These are phyloP conservation scores for Backusella sp. DNA, from an alignment of 192 early-diverging fungal genomes.

Conservation along the genomic window DNA sequence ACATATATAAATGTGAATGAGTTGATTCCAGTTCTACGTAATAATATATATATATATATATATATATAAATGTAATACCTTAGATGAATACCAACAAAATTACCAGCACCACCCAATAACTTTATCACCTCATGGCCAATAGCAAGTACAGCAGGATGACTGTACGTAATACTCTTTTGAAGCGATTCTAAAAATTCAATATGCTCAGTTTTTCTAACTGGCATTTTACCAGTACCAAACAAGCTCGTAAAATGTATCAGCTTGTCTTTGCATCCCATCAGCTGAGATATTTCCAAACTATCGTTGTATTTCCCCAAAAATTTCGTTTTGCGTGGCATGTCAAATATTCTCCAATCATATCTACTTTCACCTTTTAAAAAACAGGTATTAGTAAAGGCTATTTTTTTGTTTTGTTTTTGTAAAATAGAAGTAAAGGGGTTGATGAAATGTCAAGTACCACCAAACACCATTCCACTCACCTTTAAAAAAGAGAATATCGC, in stretches of 20 bases:
- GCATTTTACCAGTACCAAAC: slow-evolving; percentile 36
- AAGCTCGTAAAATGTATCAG: slow-evolving; percentile 34
- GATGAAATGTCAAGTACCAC: not conserved
- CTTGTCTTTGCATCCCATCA: slow-evolving; percentile 20
- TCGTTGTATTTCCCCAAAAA: slow-evolving; percentile 30
- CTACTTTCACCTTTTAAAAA: slow-evolving; percentile 22
- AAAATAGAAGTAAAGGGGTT: no score
- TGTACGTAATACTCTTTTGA: slow-evolving; percentile 31
- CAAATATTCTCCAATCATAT: slow-evolving; percentile 40
- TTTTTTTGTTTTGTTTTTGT: not conserved
- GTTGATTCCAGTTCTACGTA: not conserved
- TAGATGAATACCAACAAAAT: slow-evolving; percentile 37
- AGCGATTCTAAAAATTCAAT: slow-evolving; percentile 33
- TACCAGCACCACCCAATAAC: slow-evolving; percentile 26
- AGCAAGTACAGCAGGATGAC: slow-evolving; percentile 27
- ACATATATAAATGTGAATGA: not conserved
- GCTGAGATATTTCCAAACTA: slow-evolving; percentile 23
- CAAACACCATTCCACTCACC: not conserved
- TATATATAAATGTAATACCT: slow-evolving; percentile 14
- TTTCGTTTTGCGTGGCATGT: slow-evolving; percentile 10
- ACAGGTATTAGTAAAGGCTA: not conserved
- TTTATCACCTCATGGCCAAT: slow-evolving; percentile 22
- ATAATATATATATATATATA: not conserved
- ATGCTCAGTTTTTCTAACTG: slow-evolving; percentile 28
- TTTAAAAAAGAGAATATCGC: slow-evolving; percentile 35